These are phyloP conservation scores for Alternaria solani DNA, from an alignment of 2,329 filamentous ascomycete genomes.

Conservation along the genomic window DNA sequence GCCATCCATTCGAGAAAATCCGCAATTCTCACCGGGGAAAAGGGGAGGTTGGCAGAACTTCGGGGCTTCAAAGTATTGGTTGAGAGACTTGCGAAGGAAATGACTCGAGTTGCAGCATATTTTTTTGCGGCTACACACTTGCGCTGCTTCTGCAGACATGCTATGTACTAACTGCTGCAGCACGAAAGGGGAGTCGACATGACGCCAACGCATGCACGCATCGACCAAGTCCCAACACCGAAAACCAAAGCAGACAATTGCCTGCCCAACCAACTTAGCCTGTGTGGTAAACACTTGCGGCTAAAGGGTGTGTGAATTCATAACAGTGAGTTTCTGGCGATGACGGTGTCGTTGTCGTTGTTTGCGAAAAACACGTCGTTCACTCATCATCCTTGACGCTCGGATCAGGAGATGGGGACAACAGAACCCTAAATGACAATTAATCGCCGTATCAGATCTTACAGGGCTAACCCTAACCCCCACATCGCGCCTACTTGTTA, in stretches of 20 bases:
- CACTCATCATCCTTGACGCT: not conserved
- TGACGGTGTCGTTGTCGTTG: not conserved
- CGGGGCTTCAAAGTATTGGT: slow-evolving; percentile 5
- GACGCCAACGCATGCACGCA: slow-evolving; percentile 40
- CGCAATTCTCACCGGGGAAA: not conserved
- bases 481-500: slow-evolving; percentile 1
- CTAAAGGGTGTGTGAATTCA: slow-evolving; percentile 6
- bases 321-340: not conserved
- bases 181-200: slow-evolving; percentile 38
- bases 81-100: slow-evolving; percentile 16
- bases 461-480: not conserved
- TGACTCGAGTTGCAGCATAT: slow-evolving; percentile 25
- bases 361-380: not conserved
- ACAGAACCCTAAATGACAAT: not conserved
- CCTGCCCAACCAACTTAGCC: slow-evolving; percentile 35
- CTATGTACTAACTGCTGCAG: slow-evolving; percentile 33
- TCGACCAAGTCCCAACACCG: slow-evolving; percentile 29
- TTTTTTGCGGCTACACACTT: slow-evolving; percentile 24
- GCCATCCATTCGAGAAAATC: not conserved
- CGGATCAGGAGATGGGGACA: not conserved
- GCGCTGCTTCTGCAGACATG: slow-evolving; percentile 20
- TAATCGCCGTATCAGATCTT: slow-evolving; percentile 2
- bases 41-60: slow-evolving; percentile 1
- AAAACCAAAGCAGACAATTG: slow-evolving; percentile 13
- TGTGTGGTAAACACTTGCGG: slow-evolving; percentile 13